Evolutionary conservation across 169 alveolate genomes (phyloP).

Genomic region (Plasmodium cynomolgi): DNA sequence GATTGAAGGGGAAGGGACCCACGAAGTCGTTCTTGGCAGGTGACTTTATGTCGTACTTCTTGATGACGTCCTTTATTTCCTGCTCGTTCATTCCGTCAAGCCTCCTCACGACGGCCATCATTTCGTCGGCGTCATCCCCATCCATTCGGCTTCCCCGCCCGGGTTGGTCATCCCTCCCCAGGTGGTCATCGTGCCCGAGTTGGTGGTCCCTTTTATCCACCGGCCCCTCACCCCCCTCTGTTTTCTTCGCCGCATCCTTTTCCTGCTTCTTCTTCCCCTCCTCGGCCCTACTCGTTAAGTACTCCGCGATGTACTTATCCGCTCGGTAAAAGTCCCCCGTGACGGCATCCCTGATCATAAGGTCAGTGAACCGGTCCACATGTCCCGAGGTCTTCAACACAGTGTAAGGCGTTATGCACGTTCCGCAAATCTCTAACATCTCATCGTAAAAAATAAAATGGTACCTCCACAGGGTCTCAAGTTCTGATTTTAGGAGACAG

Average conservation of each 20-base stretch:
- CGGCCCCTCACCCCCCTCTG: constrained; percentile 27
- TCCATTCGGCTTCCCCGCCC: constrained; percentile 33
- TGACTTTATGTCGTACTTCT: constrained; percentile 88
- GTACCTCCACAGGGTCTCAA: constrained; percentile 96
- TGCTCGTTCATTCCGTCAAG: constrained; percentile 90
- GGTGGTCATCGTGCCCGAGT: too few species aligned
- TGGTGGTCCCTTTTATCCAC: not conserved
- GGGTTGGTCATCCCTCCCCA: constrained; percentile 27
- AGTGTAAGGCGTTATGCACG: constrained; percentile 94
- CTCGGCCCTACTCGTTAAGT: constrained; percentile 25
- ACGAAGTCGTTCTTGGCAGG: constrained; percentile 94
- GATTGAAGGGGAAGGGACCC: constrained; percentile 95
- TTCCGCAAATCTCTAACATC: constrained; percentile 94
- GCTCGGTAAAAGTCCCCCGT: constrained; percentile 92
- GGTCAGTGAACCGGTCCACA: constrained; percentile 97
- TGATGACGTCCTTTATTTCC: constrained; percentile 88
- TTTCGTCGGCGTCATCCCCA: constrained; percentile 83
- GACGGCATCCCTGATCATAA: constrained; percentile 94
- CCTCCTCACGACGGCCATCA: constrained; percentile 80
- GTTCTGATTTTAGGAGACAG: constrained; percentile 94
- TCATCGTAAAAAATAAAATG: constrained; percentile 97
- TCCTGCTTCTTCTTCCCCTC: not conserved
- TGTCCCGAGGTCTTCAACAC: constrained; percentile 97
- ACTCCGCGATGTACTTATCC: constrained; percentile 86
- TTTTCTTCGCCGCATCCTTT: not conserved